A percentile compares a stretch with the other conserved stretches of the same genome.
These are phyloP conservation scores for Xylariales sp. DNA, from an alignment of 2,329 filamentous ascomycete species.

Conservation along the genomic window DNA sequence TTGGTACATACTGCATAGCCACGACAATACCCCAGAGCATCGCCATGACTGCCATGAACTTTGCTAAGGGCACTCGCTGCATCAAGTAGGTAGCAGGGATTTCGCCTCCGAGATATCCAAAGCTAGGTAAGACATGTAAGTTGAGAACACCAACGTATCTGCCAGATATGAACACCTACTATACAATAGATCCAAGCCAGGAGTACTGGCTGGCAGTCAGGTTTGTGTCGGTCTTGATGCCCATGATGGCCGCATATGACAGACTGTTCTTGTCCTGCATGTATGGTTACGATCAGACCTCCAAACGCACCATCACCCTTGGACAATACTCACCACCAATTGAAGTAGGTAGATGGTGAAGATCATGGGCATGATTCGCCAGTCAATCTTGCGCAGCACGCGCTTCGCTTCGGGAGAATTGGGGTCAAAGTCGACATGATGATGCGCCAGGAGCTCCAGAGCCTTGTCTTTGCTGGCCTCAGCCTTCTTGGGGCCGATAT, in stretches of 20 bases:
- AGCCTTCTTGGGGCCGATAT: not conserved
- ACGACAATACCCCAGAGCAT: constrained; percentile 63
- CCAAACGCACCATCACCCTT: not conserved
- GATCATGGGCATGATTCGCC: constrained; percentile 4
- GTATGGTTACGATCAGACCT: not conserved
- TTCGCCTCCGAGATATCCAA: constrained; percentile 20
- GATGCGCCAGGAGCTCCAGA: not conserved
- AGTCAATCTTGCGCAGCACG: constrained; percentile 1
- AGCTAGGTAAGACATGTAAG: not conserved
- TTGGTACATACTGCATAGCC: no score
- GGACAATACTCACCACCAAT: not conserved
- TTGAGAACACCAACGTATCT: not conserved
- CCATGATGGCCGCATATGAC: constrained; percentile 2
- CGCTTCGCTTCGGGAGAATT: constrained; percentile 1
- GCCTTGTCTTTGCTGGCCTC: not conserved
- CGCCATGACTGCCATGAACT: constrained; percentile 56
- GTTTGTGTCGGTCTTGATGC: not conserved
- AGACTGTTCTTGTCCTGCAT: constrained; percentile 5
- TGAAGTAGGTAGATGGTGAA: constrained; percentile 3
- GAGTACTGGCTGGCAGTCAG: constrained; percentile 35
- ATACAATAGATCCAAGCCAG: constrained; percentile 36
- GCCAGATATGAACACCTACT: constrained; percentile 13
- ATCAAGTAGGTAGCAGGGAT: constrained; percentile 20
- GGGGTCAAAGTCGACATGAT: constrained; percentile 1
- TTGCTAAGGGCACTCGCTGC: constrained; percentile 19